These are phyloP conservation scores for Acaromyces ingoldii DNA, from an alignment of 1,284 basidiomycete species.

Conservation along the genomic window DNA sequence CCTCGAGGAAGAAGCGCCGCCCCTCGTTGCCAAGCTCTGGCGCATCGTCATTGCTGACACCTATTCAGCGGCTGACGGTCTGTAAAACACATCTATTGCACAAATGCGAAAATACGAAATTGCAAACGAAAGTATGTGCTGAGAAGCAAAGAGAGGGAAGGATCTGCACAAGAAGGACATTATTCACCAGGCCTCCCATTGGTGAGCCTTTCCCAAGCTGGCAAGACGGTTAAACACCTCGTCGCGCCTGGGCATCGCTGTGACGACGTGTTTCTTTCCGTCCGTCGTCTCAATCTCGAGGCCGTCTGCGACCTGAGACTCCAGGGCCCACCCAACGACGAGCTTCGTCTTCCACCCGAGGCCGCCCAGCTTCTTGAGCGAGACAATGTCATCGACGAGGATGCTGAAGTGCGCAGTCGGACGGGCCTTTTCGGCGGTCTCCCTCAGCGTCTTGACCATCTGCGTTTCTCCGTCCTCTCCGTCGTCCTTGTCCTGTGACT, in stretches of 20 bases:
- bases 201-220: not conserved
- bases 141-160: no score
- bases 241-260: constrained; percentile 48
- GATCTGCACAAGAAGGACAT: no score
- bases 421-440: constrained; percentile 21
- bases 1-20: constrained; percentile 40
- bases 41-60: constrained; percentile 30
- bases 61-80: no score
- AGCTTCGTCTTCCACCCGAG: constrained; percentile 51
- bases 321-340: constrained; percentile 38
- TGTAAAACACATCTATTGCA: no score
- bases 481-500: constrained; percentile 1
- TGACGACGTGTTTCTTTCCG: constrained; percentile 37
- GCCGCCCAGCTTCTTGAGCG: constrained; percentile 47
- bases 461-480: not conserved
- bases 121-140: no score
- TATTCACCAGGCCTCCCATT: constrained; percentile 4
- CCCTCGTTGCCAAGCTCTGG: constrained; percentile 40
- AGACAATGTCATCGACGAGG: constrained; percentile 44
- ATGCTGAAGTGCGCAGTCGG: constrained; percentile 31
- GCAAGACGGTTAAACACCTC: constrained; percentile 49
- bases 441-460: not conserved
- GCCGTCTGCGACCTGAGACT: constrained; percentile 32
- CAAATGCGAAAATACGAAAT: no score
- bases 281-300: constrained; percentile 33